Base-by-base conservation (phyloP, 1,139 yeast species). In the Magnusiomyces paraingens region DNA sequence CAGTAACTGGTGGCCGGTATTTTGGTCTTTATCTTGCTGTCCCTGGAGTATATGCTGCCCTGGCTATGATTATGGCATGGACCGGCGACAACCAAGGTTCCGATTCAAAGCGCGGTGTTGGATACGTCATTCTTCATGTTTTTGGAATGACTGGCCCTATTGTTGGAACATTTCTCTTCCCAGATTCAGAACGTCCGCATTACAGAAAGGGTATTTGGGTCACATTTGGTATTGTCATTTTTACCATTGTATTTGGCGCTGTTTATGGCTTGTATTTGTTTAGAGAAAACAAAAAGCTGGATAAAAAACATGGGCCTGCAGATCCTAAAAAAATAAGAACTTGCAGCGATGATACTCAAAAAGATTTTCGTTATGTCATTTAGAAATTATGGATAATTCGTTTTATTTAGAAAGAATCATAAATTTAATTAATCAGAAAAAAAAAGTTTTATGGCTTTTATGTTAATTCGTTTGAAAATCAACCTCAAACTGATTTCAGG, bases 101-200 rank as follows among this genome's bases (percentile, higher is more conserved):
- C 14, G 70, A 67, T 49, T 56, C 67, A 10, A 59, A 61, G 35
- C 59, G 68, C 49, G 67, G 68, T 29, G 60, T 61, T 15, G 70
- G 68, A 8, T 63, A 61, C 52, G 64, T 66, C 36, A 50, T 67
- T 52, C 53, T 68, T 26, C 68, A 67, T 54, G 56, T 65, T 15
- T 56, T 67, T 35, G 71, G 71, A 20, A 69, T 68, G 54, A 66
- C 69, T 45, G 70, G 70, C 8, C 69, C 71, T 10, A 50, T 68
- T 29, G 59, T 68, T 2, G 71, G 71, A 3, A 66, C 69, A 12
- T 57, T 68, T 8, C 49, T 67, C 22, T 68, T 63, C 52, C 71
- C 71, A 2, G 53, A 53, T n/a, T 32, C 61, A 8, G 65, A 67
- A 14, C 69, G 60, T 3, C 71, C 71, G 3, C 55, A 58, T 45